Evolutionary conservation across 2,329 filamentous ascomycete species (phyloP).

Genomic region (Drechslera avenae): DNA sequence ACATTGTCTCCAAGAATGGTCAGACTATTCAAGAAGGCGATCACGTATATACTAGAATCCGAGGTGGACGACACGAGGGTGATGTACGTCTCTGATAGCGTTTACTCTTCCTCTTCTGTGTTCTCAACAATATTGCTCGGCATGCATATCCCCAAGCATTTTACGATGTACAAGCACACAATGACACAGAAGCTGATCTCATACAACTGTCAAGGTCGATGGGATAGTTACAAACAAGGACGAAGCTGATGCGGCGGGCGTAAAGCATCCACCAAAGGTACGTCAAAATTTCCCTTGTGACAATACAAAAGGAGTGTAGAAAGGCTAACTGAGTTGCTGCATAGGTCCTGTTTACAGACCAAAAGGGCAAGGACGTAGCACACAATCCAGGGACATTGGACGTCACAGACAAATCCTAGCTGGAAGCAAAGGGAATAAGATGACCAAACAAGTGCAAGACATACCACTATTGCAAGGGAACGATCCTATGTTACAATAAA

Average conservation of each 20-base stretch:
- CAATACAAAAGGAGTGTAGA: background rate
- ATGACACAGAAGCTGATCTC: background rate
- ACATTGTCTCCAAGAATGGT: conserved; percentile 44
- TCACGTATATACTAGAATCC: conserved; percentile 49
- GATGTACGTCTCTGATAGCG: conserved; percentile 25
- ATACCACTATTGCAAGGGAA: too few relatives aligned
- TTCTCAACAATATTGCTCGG: too few relatives aligned
- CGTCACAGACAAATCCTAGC: conserved; percentile 10
- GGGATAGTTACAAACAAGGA: conserved; percentile 45
- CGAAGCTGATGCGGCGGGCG: conserved; percentile 45
- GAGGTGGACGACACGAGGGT: conserved; percentile 50
- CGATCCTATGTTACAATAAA: too few relatives aligned
- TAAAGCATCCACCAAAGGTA: conserved; percentile 53
- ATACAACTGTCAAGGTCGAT: conserved; percentile 37
- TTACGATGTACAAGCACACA: background rate
- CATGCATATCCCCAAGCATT: background rate
- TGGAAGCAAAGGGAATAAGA: background rate
- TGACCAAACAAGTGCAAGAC: too few relatives aligned
- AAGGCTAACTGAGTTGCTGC: background rate
- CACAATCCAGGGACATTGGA: conserved; percentile 48
- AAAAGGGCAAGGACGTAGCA: conserved; percentile 49
- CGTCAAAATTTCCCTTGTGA: background rate
- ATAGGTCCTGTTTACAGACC: conserved; percentile 49
- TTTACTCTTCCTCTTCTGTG: background rate
- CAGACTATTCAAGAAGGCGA: conserved; percentile 50